Percentiles rank a stretch among this genome's conserved stretches.
These are phyloP conservation scores for Chlorella sp. DNA, from an alignment of 139 green algal genomes.

Conservation along the genomic window DNA sequence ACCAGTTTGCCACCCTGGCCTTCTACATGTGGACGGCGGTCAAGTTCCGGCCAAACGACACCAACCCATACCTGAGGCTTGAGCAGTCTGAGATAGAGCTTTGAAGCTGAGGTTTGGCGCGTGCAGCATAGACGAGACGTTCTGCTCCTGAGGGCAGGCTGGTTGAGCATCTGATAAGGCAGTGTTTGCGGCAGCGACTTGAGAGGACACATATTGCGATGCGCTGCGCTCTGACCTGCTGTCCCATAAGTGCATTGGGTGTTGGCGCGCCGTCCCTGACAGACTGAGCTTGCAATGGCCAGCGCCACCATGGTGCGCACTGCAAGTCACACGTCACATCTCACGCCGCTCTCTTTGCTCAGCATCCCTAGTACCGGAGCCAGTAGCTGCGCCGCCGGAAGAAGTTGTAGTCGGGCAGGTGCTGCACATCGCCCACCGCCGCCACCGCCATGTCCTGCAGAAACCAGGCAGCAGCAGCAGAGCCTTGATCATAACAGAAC, in stretches of 20 bases:
- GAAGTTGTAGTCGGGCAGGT: conserved; percentile 95
- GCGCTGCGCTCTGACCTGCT: not conserved
- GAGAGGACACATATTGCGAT: not conserved
- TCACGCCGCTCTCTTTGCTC: not conserved
- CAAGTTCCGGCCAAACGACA: conserved; percentile 59
- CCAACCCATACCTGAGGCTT: conserved; percentile 76
- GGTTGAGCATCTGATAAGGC: too few species aligned
- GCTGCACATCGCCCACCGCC: conserved; percentile 81
- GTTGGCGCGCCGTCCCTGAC: not conserved
- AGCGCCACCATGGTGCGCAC: not conserved
- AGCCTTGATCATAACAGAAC: not conserved
- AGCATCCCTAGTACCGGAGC: conserved; percentile 77
- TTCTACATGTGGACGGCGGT: conserved; percentile 86
- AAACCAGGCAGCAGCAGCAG: conserved; percentile 24
- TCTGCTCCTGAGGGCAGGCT: too few species aligned
- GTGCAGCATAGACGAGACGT: too few species aligned
- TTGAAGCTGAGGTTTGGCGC: too few species aligned
- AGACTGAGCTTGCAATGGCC: not conserved
- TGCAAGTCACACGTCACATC: not conserved
- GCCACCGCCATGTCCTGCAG: conserved; percentile 74
- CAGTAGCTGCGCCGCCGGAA: conserved; percentile 90
- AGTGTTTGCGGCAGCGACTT: too few species aligned
- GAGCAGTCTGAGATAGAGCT: conserved; percentile 56
- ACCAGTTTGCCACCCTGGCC: conserved; percentile 75
- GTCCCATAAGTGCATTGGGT: not conserved